Base-by-base conservation (phyloP, 192 early-diverging fungal species). In the Dissophora globulifera region DNA sequence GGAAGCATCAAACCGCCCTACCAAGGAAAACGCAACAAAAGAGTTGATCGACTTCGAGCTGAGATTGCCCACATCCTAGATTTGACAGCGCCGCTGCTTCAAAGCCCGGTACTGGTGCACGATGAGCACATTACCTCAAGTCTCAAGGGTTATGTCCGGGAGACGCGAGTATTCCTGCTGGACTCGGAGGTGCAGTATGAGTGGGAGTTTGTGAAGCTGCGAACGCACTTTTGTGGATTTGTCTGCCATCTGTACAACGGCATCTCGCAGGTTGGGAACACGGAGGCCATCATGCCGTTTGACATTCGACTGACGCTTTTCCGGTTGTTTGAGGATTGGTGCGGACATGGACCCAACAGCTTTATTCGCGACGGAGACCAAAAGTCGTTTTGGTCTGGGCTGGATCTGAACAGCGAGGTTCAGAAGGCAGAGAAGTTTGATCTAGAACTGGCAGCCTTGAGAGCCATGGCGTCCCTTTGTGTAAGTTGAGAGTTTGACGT, bases 241-340 rank as follows among this genome's bases (percentile, higher is more conserved):
- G 86, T 98, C 8, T 95, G 97, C 47, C 84, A 89, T 8, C 81
- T 97, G 4, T 96, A 94, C 72, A 88, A 92, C 49, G 84, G 84
- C 17, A 79, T 97, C 12, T 86, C 88, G 17, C 65, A 66, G 4
- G 43, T 84, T 31, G 63, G 61, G 1, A 70, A 62, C 52, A 67
- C 52, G 7, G 71, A 84, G 29, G 67, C 66, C 0, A 83, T 85
- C 62, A 90, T 98, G 60, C 85, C 94, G 0, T 92, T 92, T 78
- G 92, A 95, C 53, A 84, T 89, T 0, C 85, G 97, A 38, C 74
- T 86, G 16, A 83, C 82, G 2, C 57, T 96, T 32, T 99, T 95
- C 80, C 82, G 84, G 54, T 79, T 96, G 47, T 92, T 96, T 83
- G 95, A 96, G 78, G 84, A 90, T 22, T 99, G 97, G 97, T 94